Evolutionary conservation across 2,329 filamentous ascomycete species (phyloP), one percentile per base, ranked within the genome.

Genomic region (Colletotrichum sp.): DNA sequence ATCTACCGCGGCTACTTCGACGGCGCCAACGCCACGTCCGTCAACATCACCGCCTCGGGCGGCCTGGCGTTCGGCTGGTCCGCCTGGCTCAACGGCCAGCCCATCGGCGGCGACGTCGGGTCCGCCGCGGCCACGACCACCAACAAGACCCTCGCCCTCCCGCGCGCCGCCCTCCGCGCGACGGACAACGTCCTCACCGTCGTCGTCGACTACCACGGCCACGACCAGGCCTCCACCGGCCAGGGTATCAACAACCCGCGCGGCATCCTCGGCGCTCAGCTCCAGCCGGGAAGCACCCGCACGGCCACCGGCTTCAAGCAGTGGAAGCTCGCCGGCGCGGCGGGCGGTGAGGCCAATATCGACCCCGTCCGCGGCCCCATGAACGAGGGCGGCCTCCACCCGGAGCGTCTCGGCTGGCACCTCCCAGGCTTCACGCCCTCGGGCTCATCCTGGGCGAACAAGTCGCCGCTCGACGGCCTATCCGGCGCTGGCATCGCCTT

Each of bases 1-100:
- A 79, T 96, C 65, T 96, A 91, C 86, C 90, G 94, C 5, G 94
- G 94, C 1, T 88, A 92, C 78, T 96, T 96, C 81, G 89, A 86
- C 2, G 91, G 93, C 8, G 89, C 86, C 2, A 93, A 93, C 18
- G 84, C 87, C 3, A 93, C 95, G 77, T 86, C 86, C 0, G 84
- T 96, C 65, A 89, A 84, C 75, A 81, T 94, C 28, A 86, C 85
- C 59, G 93, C 93, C 0, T 90, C 93, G 77, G 94, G 95, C 55
- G 94, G 94, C 2, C 88, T 84, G 5, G 94, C 90, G 0, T 96
- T 92, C 77, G 94, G 92, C 6, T 91, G 89, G 77, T 91, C 92
- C 2, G 89, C 92, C n/a, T 96, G 92, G 92, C 84, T 96, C 6
- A 89, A 94, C 80, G 84, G 84, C n/a, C 88, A 87, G 0, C 93